Conservation (phyloP, 2,329 filamentous ascomycete species). For the Apiospora sp. region DNA sequence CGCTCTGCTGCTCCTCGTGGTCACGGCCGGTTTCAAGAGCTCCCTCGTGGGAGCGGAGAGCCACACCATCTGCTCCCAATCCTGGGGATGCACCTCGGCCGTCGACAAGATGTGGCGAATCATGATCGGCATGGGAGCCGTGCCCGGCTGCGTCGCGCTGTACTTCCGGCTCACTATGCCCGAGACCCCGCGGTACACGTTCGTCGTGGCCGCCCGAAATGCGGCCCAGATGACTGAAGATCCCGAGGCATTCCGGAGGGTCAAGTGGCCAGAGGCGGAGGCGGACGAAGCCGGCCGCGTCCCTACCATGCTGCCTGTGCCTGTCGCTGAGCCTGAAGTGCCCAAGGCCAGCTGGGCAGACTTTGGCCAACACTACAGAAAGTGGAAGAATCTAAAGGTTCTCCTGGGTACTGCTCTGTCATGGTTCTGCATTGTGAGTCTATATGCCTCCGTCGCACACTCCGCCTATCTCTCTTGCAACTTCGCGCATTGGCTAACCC, state of each 20-base stretch:
- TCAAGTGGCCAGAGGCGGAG: slow-evolving; percentile 61
- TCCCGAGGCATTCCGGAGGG: slow-evolving; percentile 72
- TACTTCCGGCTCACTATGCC: slow-evolving; percentile 81
- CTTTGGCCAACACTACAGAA: slow-evolving; percentile 72
- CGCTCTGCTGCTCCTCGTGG: slow-evolving; percentile 75
- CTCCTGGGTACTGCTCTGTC: slow-evolving; percentile 78
- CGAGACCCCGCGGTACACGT: slow-evolving; percentile 74
- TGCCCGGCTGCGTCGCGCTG: slow-evolving; percentile 79
- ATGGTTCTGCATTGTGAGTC: slow-evolving; percentile 69
- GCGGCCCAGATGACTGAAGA: slow-evolving; percentile 74
- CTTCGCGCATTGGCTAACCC: neutral
- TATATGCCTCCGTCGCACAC: neutral
- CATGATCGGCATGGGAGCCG: slow-evolving; percentile 76
- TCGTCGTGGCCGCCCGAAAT: slow-evolving; percentile 66
- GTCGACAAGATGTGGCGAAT: slow-evolving; percentile 86
- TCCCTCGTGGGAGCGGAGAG: slow-evolving; percentile 63
- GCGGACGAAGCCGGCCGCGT: slow-evolving; percentile 70
- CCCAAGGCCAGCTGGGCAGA: slow-evolving; percentile 75
- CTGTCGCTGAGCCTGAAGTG: slow-evolving; percentile 58
- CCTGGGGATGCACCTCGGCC: slow-evolving; percentile 60
- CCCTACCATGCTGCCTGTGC: slow-evolving; percentile 58
- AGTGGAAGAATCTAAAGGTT: slow-evolving; percentile 75
- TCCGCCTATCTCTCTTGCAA: neutral
- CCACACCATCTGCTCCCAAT: slow-evolving; percentile 58
- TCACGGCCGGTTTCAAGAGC: slow-evolving; percentile 50